Conservation (phyloP, 768 basidiomycete species). For the Mycena chlorophos region DNA sequence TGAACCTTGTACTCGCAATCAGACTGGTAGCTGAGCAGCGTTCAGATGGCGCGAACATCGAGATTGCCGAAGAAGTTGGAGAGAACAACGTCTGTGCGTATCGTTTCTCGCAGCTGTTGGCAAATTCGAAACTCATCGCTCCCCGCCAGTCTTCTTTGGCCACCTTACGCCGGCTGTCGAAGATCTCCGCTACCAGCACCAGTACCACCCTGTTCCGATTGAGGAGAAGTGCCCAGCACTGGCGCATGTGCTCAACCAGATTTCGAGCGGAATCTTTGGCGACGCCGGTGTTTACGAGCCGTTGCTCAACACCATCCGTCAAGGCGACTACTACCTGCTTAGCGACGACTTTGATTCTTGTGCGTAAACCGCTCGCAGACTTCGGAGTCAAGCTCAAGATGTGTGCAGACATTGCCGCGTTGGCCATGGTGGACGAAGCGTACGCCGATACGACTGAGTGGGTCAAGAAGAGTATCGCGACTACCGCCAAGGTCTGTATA, state of each 20-base stretch:
- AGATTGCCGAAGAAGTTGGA: constrained; percentile 95
- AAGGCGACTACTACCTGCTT: constrained; percentile 77
- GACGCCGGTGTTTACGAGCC: constrained; percentile 82
- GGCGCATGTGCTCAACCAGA: constrained; percentile 71
- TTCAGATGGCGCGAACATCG: constrained; percentile 89
- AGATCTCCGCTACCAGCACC: constrained; percentile 81
- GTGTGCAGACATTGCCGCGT: constrained; percentile 70
- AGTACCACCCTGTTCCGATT: constrained; percentile 77
- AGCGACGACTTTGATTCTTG: constrained; percentile 95
- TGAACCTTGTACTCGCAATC: neutral
- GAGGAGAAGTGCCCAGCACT: constrained; percentile 84
- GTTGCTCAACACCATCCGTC: constrained; percentile 75
- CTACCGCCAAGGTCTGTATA: constrained; percentile 64
- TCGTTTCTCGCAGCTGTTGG: constrained; percentile 18
- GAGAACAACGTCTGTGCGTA: constrained; percentile 88
- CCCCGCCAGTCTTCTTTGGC: constrained; percentile 77
- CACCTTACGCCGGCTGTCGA: constrained; percentile 87
- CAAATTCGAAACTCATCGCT: neutral
- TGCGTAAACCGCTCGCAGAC: constrained; percentile 35
- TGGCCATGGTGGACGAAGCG: constrained; percentile 84
- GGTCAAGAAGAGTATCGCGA: constrained; percentile 88
- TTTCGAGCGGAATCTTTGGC: constrained; percentile 81
- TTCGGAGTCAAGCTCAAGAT: neutral
- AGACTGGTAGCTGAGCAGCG: neutral
- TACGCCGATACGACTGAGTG: constrained; percentile 84